Evolutionary conservation across 2,329 filamentous ascomycete species (phyloP).

Genomic region (Ascochyta viciae-villosae): DNA sequence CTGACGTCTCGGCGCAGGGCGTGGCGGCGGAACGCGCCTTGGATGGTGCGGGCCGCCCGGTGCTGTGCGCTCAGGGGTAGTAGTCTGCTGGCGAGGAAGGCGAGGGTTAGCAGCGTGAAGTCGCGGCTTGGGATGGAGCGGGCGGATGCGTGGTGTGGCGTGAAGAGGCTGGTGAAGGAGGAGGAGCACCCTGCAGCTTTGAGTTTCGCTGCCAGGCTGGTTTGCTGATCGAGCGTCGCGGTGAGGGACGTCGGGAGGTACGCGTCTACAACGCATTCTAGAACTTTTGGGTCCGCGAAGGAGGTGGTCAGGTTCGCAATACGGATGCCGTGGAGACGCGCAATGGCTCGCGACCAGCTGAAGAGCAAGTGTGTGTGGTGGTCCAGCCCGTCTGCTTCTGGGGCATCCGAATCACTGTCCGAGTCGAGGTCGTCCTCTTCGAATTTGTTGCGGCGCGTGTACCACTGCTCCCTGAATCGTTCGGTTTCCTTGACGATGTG

Average conservation of each 20-base stretch:
- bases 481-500: conserved; percentile 61
- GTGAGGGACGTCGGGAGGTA: conserved; percentile 53
- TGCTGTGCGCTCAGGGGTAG: conserved; percentile 58
- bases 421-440: conserved; percentile 44
- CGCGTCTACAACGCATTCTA: conserved; percentile 63
- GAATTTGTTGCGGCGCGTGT: conserved; percentile 37
- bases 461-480: conserved; percentile 50
- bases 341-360: conserved; percentile 63
- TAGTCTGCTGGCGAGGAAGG: conserved; percentile 66
- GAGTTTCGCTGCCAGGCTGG: conserved; percentile 47
- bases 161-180: conserved; percentile 56
- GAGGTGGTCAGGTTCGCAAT: conserved; percentile 65
- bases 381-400: conserved; percentile 37
- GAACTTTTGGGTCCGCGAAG: conserved; percentile 62
- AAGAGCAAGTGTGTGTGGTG: conserved; percentile 56
- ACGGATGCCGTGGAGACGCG: conserved; percentile 53
- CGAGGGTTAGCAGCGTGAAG: conserved; percentile 63
- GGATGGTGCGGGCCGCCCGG: conserved; percentile 61
- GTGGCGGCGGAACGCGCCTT: conserved; percentile 57
- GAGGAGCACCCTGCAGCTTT: conserved; percentile 51
- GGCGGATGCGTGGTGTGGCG: conserved; percentile 27
- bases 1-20: conserved; percentile 38
- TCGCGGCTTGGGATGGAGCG: conserved; percentile 59
- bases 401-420: conserved; percentile 33
- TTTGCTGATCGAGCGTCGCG: conserved; percentile 6